A percentile compares a stretch with the other conserved stretches of the same genome.
Conservation (phyloP, 306 rosid genomes). For the Abrus pulchellus region DNA sequence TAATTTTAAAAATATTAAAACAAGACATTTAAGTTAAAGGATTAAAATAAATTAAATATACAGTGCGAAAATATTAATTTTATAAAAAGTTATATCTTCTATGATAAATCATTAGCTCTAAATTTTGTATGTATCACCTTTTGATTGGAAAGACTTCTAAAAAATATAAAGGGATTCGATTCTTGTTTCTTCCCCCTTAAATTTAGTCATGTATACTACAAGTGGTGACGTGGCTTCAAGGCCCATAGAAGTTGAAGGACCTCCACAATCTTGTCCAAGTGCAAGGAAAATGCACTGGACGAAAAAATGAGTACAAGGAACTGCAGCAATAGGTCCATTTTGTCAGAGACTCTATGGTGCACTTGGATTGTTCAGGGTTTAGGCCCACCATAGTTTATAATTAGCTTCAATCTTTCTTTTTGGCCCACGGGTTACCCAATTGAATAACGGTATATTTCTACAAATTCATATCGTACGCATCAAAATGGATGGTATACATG, state of each 20-base stretch:
- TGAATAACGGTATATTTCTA: neutral
- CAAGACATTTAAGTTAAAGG: too few relatives aligned
- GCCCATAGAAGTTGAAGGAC: neutral
- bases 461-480: neutral
- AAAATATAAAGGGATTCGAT: too few relatives aligned
- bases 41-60: too few relatives aligned
- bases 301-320: neutral
- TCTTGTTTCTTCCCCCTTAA: neutral
- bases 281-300: neutral
- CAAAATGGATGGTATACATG: neutral
- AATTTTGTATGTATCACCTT: too few relatives aligned
- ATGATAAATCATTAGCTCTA: too few relatives aligned
- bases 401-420: neutral
- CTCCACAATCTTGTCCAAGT: neutral
- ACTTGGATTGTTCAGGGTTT: neutral
- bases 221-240: constrained; percentile 16
- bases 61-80: too few relatives aligned
- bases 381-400: constrained; percentile 10
- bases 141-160: too few relatives aligned
- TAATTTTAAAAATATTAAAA: too few relatives aligned
- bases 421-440: neutral
- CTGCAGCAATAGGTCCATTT: neutral
- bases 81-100: too few relatives aligned
- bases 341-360: neutral
- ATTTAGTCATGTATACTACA: neutral